Evolutionary conservation across 306 rosid species (phyloP), one percentile per base, ranked within the genome.

Genomic region (Acacia confusa): DNA sequence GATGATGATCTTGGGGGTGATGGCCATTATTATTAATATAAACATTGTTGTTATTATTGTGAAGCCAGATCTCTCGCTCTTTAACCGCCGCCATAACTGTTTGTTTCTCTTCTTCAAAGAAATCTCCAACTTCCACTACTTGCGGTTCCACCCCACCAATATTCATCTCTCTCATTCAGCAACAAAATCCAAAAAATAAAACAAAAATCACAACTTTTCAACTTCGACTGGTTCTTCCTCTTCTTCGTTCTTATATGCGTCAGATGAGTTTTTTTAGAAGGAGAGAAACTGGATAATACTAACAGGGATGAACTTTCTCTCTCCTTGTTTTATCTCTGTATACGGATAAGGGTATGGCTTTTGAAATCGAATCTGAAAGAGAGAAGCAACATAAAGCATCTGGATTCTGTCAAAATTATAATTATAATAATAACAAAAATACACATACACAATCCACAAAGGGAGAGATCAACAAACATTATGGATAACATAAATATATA

Each of bases 351-450:
- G 40, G 73, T 9, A 2, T 55, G 66, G 16, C 86, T 75, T 75
- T 71, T 72, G 34, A 74, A 27, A 82, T 86, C 82, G 70, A 79
- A 81, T 72, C 83, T 82, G 72, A 43, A 50, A 41, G 72, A 81
- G 78, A 34, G 79, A 84, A 79, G 86, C 92, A 88, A 87, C 92
- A 91, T 74, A 87, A 85, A 90, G 64, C 89, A 90, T 88, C 89
- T 88, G 91, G 82, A 3, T 43, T 79, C 76, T 77, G 48, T 60
- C 70, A 25, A 36, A 47, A 34, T 57, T 53, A 25, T 60, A 25
- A 55, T 52, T 19, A 19, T n/a, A 47, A 47, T 47, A 47, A 7
- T 9, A 55, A 55, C 8, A 20, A 55, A 20, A 55, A 57, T 57
- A 24, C 34, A n/a, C 19, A 63, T 8, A 60, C 17, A 60, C 3